Evolutionary conservation across 2,329 filamentous ascomycete genomes (phyloP).

Genomic region (Aspergillus sp.): DNA sequence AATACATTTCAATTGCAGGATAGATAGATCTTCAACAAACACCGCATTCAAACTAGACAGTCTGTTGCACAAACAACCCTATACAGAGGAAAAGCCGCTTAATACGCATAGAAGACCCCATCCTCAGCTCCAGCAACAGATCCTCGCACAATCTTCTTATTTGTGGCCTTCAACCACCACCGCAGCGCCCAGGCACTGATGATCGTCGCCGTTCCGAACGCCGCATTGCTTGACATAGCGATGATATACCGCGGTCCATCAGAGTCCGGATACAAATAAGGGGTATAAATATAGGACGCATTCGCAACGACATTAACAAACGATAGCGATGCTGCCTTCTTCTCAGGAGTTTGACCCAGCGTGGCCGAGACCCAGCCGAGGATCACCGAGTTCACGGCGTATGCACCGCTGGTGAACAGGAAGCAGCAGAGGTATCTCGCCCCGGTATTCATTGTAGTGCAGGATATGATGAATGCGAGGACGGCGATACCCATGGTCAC

Average conservation of each 20-base stretch:
- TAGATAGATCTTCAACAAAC: too few relatives aligned
- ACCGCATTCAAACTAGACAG: too few relatives aligned
- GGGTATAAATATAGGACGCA: conserved; percentile 34
- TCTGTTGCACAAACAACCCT: too few relatives aligned
- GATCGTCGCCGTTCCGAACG: background rate
- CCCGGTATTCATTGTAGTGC: conserved; percentile 16
- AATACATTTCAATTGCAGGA: too few relatives aligned
- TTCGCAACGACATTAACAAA: conserved; percentile 41
- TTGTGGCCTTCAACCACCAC: background rate
- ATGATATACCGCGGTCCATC: conserved; percentile 4
- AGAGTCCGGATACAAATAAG: conserved; percentile 26
- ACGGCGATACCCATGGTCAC: conserved; percentile 15
- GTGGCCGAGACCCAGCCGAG: conserved; percentile 40
- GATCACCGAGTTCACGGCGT: conserved; percentile 36
- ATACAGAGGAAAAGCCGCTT: background rate
- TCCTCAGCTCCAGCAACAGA: background rate
- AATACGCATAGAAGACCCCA: background rate
- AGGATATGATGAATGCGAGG: conserved; percentile 21
- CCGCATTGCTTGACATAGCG: background rate
- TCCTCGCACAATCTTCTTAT: background rate
- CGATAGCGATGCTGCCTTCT: conserved; percentile 39
- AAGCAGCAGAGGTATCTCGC: conserved; percentile 24
- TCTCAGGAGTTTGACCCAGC: conserved; percentile 39
- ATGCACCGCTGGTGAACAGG: conserved; percentile 24
- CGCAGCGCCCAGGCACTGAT: background rate